A percentile compares a stretch with the other conserved stretches of the same genome.
These are phyloP conservation scores for Adansonia grandidieri DNA, from an alignment of 441 rosid species.

Conservation along the genomic window DNA sequence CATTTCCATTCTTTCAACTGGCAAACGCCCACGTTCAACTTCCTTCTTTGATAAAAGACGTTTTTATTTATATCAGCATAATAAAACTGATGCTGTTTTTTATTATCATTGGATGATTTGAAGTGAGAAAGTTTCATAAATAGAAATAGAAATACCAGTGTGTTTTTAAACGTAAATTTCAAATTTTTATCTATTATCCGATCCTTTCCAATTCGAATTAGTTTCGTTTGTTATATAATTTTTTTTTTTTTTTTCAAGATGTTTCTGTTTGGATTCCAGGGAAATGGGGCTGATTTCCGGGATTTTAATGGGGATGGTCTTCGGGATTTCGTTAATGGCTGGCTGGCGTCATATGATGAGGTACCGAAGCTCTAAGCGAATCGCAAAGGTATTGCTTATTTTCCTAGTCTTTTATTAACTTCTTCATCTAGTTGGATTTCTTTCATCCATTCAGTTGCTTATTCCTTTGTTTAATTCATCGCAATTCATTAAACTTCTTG, in stretches of 20 bases:
- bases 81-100: too few species aligned
- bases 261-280: constrained; percentile 31
- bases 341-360: constrained; percentile 94
- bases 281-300: constrained; percentile 92
- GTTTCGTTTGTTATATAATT: constrained; percentile 5
- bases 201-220: constrained; percentile 16
- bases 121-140: constrained; percentile 6
- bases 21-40: background rate
- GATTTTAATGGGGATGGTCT: constrained; percentile 66
- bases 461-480: background rate
- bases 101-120: background rate
- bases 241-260: background rate
- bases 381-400: constrained; percentile 60
- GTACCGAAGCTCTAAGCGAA: constrained; percentile 75
- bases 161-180: constrained; percentile 1
- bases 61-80: background rate
- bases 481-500: background rate
- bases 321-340: constrained; percentile 89
- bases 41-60: background rate
- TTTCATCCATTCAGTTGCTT: background rate
- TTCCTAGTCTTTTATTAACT: background rate
- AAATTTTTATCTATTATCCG: background rate
- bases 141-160: background rate
- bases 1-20: background rate
- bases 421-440: background rate